Percentiles rank a stretch among this genome's conserved stretches.
These are phyloP conservation scores for Blastomyces parvus DNA, from an alignment of 2,329 filamentous ascomycete species.

Conservation along the genomic window DNA sequence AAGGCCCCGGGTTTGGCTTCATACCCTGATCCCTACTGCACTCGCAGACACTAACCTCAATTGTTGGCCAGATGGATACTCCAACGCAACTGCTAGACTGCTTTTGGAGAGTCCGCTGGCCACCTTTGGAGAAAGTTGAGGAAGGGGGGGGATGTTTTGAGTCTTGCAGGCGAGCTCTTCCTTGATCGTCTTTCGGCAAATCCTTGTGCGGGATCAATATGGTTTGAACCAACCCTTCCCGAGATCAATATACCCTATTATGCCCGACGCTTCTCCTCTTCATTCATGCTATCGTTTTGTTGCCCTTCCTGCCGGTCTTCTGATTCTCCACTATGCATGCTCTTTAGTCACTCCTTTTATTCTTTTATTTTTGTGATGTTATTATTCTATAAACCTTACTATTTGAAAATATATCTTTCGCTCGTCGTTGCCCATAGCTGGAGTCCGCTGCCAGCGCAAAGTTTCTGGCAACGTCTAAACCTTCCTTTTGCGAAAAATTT, in stretches of 20 bases:
- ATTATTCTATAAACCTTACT: not conserved
- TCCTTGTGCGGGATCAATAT: not conserved
- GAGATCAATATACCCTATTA: conserved; percentile 3
- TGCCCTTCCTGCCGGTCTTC: not conserved
- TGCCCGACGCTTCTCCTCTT: not conserved
- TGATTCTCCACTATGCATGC: not conserved
- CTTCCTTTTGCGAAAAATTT: not conserved
- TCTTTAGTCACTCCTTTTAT: conserved; percentile 8
- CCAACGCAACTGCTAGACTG: not conserved
- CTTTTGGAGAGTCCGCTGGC: not conserved
- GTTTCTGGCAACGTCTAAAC: not conserved
- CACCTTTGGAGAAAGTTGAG: conserved; percentile 1
- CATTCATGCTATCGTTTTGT: conserved; percentile 2
- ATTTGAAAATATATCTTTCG: conserved; percentile 6
- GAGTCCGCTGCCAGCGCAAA: not conserved
- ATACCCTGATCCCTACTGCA: conserved; percentile 4
- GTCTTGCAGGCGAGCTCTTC: conserved; percentile 1
- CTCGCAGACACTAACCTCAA: conserved; percentile 5
- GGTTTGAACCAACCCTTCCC: not conserved
- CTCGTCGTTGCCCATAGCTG: not conserved
- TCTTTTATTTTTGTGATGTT: conserved; percentile 4
- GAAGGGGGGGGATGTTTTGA: conserved; percentile 4
- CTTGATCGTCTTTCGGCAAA: not conserved
- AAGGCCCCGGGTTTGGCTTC: conserved; percentile 9
- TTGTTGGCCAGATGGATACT: not conserved